Evolutionary conservation across 352 stramenopile species (phyloP), one percentile per base, ranked within the genome.

Genomic region (Thalassiosira livingstoniorum): DNA sequence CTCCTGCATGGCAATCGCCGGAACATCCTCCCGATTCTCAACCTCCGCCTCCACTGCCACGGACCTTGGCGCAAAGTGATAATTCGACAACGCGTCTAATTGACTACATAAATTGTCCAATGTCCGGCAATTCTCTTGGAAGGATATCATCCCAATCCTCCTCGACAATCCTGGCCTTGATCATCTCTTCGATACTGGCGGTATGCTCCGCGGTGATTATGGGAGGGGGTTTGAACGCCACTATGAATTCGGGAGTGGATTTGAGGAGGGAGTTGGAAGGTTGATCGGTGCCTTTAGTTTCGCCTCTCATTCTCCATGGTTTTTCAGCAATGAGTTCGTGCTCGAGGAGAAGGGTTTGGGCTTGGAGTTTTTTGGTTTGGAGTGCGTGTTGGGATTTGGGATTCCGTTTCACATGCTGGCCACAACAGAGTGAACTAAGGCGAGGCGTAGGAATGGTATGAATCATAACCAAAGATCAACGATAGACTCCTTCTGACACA

Each of bases 131-230:
- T 81, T 98, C 97, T 75, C 97, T 95, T 67, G 96, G 96, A 66
- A 98, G 92, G 21, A 98, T 95, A 83, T 98, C 96, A 87, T 98
- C 95, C 86, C 96, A 98, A 84, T 98, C 93, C 73, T 98, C 96
- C n/a, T 97, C 95, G 45, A 98, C 53, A 68, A 98, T 98, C 43
- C 96, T 93, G 82, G 96, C 95, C 76, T 98, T 98, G 82, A 98
- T 98, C 80, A 98, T 94, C 39, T 98, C 95, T 82, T 98, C 96
- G 11, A 98, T 89, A 13, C 92, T 94, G 11, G 96, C 91, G 2
- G 96, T 98, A 34, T 98, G 95, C 58, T 98, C 95, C 21, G 97
- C 92, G 5, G 96, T 98, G 62, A 98, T 96, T 21, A 97, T 95
- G 0, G 96, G 96, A 5, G 96, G 94, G 13, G 96, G 91, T 76